A percentile compares a stretch with the other conserved stretches of the same genome.
These are phyloP conservation scores for Artemisia argyi DNA, from an alignment of 129 eudicot species.

Conservation along the genomic window DNA sequence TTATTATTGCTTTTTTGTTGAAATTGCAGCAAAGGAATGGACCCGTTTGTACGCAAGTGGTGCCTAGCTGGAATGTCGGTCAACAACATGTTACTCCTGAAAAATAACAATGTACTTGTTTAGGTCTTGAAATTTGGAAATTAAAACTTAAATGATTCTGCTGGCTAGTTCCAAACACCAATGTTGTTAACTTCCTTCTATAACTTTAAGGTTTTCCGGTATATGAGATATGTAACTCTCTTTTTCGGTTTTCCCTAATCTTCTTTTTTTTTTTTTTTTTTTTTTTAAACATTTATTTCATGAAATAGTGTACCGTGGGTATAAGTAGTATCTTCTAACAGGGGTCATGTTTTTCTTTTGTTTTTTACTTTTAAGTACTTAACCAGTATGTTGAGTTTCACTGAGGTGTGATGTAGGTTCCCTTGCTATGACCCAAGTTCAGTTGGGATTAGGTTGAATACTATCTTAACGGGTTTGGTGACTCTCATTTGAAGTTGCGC, in stretches of 20 bases:
- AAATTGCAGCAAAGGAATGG: slow-evolving; percentile 53
- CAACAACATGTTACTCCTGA: slow-evolving; percentile 8
- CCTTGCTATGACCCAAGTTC: too few species aligned
- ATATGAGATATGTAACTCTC: slow-evolving; percentile 24
- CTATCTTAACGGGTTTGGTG: too few species aligned
- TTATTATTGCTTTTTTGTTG: neutral
- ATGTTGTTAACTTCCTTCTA: slow-evolving; percentile 23
- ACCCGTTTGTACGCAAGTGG: slow-evolving; percentile 58
- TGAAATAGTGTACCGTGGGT: neutral
- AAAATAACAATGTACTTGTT: slow-evolving; percentile 31
- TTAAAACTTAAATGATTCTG: slow-evolving; percentile 24
- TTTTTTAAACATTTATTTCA: neutral
- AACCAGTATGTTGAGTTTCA: too few species aligned
- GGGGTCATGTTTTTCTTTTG: too few species aligned
- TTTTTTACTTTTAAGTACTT: too few species aligned
- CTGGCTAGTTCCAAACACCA: slow-evolving; percentile 19
- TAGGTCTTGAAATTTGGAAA: slow-evolving; percentile 25
- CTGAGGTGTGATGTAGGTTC: too few species aligned
- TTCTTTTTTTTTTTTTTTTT: neutral
- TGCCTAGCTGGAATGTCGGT: slow-evolving; percentile 28
- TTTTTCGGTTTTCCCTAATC: neutral
- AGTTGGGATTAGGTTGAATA: too few species aligned
- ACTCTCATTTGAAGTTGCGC: too few species aligned
- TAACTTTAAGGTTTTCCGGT: slow-evolving; percentile 24
- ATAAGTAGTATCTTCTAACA: neutral